Percentiles rank a stretch among this genome's conserved stretches.
These are phyloP conservation scores for Huntiella savannae DNA, from an alignment of 2,329 filamentous ascomycete species.

Conservation along the genomic window DNA sequence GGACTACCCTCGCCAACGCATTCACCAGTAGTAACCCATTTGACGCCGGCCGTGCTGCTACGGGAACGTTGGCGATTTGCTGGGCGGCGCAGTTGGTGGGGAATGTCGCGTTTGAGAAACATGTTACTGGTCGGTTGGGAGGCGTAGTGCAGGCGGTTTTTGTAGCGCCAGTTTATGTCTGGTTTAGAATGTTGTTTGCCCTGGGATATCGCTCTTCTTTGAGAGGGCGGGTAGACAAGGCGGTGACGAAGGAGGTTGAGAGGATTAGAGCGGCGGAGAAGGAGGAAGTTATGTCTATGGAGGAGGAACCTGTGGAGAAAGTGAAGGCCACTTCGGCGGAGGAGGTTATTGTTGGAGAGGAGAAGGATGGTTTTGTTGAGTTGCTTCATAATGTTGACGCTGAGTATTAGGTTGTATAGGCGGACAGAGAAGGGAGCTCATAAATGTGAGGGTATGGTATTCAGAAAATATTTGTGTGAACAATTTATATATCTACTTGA, in stretches of 20 bases:
- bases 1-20: constrained; percentile 58
- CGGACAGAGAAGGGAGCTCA: too few species aligned
- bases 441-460: too few species aligned
- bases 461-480: too few species aligned
- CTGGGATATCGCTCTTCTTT: constrained; percentile 81
- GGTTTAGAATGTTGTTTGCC: constrained; percentile 82
- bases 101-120: constrained; percentile 72
- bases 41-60: constrained; percentile 35
- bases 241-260: constrained; percentile 55
- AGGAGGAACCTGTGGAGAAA: too few species aligned
- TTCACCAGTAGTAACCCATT: constrained; percentile 39
- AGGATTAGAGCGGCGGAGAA: constrained; percentile 34
- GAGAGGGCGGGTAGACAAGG: constrained; percentile 59
- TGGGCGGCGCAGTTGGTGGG: constrained; percentile 88
- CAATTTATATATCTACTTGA: too few species aligned
- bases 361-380: too few species aligned
- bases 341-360: too few species aligned
- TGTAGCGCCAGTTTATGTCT: constrained; percentile 88
- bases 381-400: too few species aligned
- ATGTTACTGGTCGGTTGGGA: constrained; percentile 38
- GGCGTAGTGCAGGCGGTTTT: constrained; percentile 85
- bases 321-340: too few species aligned
- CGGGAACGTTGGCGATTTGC: constrained; percentile 48
- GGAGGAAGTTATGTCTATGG: too few species aligned
- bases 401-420: too few species aligned